These are phyloP conservation scores for Phytophthora colocasiae DNA, from an alignment of 352 stramenopile species.

Conservation along the genomic window DNA sequence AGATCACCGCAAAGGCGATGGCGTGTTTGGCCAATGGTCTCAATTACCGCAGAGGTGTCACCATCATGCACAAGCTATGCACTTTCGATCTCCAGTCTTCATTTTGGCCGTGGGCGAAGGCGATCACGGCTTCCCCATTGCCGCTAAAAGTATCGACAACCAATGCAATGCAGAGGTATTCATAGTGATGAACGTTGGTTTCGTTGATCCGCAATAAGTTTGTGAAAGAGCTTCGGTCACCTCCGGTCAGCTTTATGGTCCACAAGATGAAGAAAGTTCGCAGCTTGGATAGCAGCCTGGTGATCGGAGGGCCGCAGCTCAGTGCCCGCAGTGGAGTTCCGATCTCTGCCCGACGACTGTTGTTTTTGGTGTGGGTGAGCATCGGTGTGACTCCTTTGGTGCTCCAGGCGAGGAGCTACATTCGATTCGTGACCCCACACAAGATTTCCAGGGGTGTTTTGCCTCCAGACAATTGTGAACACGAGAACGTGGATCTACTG, in stretches of 20 bases:
- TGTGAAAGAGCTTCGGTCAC: not conserved
- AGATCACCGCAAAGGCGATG: conserved; percentile 12
- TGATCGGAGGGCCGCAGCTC: conserved; percentile 27
- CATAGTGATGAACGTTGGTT: conserved; percentile 28
- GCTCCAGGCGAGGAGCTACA: conserved; percentile 44
- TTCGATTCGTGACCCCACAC: conserved; percentile 35
- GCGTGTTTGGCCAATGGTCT: conserved; percentile 16
- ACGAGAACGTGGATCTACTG: conserved; percentile 12
- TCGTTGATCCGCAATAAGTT: conserved; percentile 8
- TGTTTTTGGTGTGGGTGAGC: conserved; percentile 37
- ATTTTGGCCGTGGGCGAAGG: not conserved
- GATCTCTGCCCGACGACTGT: conserved; percentile 13
- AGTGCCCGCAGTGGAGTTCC: not conserved
- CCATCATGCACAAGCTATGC: not conserved
- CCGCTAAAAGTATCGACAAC: too few relatives aligned
- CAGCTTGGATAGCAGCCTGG: conserved; percentile 22
- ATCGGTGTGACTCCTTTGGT: conserved; percentile 37
- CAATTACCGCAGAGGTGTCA: conserved; percentile 11
- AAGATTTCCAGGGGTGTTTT: conserved; percentile 36
- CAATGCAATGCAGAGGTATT: not conserved
- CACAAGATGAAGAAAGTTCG: conserved; percentile 9
- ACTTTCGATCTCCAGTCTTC: not conserved
- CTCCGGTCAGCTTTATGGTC: too few relatives aligned
- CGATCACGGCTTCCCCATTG: too few relatives aligned
- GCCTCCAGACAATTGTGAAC: not conserved